phyloP scores from a whole-genome alignment of 176 grass and related monocot species.

The Musa acuminata region DNA sequence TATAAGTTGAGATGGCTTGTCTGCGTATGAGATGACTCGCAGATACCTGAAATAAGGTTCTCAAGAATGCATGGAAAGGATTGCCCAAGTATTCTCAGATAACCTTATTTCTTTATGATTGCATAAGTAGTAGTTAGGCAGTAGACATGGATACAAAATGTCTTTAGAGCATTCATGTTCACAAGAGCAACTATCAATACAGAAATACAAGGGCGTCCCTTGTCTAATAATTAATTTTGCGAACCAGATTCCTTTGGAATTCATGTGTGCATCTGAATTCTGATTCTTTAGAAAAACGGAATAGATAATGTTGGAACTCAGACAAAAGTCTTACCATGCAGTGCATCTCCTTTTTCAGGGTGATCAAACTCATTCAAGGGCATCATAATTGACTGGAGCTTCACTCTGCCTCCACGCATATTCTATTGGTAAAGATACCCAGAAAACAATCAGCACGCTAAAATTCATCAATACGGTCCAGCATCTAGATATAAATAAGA shows the following conservation, averaged over 20 bases:
- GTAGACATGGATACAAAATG: no score
- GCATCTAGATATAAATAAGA: background rate
- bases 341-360: constrained; percentile 19
- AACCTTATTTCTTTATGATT: no score
- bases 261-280: background rate
- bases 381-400: constrained; percentile 9
- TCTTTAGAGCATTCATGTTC: no score
- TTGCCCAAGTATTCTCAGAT: no score
- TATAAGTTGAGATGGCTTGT: no score
- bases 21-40: no score
- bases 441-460: constrained; percentile 2
- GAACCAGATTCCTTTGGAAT: background rate
- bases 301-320: background rate
- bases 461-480: background rate
- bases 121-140: no score
- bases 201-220: background rate
- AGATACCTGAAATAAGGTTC: no score
- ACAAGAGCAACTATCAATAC: background rate
- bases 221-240: background rate
- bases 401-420: constrained; percentile 24
- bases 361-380: constrained; percentile 26
- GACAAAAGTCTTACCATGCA: constrained; percentile 8
- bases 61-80: no score
- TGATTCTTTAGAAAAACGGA: background rate
- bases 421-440: background rate